A percentile compares a stretch with the other conserved stretches of the same genome.
These are phyloP conservation scores for Metarhizium brunneum DNA, from an alignment of 2,329 filamentous ascomycete species.

Conservation along the genomic window DNA sequence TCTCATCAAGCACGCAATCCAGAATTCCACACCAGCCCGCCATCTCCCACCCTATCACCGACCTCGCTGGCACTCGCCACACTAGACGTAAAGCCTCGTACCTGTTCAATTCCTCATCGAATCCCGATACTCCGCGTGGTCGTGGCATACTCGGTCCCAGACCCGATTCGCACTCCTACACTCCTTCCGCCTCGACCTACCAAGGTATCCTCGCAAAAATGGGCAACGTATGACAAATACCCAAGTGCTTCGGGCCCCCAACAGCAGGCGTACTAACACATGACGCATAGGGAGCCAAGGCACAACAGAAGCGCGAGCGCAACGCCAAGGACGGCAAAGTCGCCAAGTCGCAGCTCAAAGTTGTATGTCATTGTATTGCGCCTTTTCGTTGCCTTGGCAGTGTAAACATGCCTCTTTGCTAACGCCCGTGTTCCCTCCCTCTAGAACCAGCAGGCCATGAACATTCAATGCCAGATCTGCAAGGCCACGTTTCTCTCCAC, in stretches of 20 bases:
- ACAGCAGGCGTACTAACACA: neutral
- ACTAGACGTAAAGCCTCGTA: no score
- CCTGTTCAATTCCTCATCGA: no score
- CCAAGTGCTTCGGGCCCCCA: neutral
- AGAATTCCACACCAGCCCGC: no score
- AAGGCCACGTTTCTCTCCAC: conserved; percentile 73
- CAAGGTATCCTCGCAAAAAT: conserved; percentile 11
- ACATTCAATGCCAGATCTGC: conserved; percentile 69
- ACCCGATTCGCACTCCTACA: no score
- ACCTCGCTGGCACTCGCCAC: no score
- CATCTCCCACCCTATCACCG: no score
- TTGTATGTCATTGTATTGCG: conserved; percentile 34
- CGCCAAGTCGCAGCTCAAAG: conserved; percentile 61
- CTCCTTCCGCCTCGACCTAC: neutral
- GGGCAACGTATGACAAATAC: conserved; percentile 23
- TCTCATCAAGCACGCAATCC: no score
- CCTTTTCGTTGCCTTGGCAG: neutral
- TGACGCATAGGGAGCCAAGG: conserved; percentile 48
- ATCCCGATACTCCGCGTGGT: no score
- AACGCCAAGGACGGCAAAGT: conserved; percentile 50
- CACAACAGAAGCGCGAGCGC: conserved; percentile 64
- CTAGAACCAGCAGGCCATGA: conserved; percentile 65
- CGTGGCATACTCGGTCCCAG: no score
- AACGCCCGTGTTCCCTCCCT: conserved; percentile 9
- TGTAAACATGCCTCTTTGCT: neutral